These are phyloP conservation scores for Eragrostis curvula DNA, from an alignment of 176 grass and related monocot species.

Conservation along the genomic window DNA sequence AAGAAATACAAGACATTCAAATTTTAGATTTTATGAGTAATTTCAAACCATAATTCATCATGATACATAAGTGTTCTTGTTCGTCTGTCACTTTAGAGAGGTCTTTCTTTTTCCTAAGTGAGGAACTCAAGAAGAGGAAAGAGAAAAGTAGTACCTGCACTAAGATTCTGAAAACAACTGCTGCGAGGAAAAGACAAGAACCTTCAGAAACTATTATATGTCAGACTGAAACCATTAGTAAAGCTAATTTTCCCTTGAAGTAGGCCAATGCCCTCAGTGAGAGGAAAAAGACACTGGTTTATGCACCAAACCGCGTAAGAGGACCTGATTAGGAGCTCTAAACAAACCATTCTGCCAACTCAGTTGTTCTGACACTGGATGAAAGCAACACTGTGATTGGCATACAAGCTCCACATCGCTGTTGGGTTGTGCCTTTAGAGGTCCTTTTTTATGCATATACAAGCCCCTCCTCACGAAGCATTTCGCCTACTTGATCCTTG, in stretches of 20 bases:
- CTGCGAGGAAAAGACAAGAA: conserved; percentile 22
- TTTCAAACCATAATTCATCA: not conserved
- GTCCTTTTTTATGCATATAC: conserved; percentile 52
- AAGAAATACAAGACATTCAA: not conserved
- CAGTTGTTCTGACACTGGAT: conserved; percentile 7
- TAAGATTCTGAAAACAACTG: conserved; percentile 38
- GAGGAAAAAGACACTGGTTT: not conserved
- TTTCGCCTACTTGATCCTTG: conserved; percentile 40
- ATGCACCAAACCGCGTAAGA: not conserved
- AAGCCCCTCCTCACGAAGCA: not conserved
- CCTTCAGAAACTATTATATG: conserved; percentile 33
- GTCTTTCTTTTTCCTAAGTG: conserved; percentile 37
- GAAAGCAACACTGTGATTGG: conserved; percentile 15
- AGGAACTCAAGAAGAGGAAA: conserved; percentile 15
- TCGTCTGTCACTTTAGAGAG: conserved; percentile 25
- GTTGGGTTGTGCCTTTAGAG: conserved; percentile 8
- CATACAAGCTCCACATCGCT: not conserved
- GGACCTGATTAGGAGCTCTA: not conserved
- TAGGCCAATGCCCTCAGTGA: not conserved
- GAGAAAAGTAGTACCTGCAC: conserved; percentile 21
- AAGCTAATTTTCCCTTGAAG: not conserved
- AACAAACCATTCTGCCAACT: conserved; percentile 20
- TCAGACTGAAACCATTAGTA: conserved; percentile 31
- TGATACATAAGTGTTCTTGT: conserved; percentile 7
- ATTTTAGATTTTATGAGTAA: not conserved